phyloP scores from a whole-genome alignment of 2,329 filamentous ascomycete species.

The Aspergillus aculeatus region DNA sequence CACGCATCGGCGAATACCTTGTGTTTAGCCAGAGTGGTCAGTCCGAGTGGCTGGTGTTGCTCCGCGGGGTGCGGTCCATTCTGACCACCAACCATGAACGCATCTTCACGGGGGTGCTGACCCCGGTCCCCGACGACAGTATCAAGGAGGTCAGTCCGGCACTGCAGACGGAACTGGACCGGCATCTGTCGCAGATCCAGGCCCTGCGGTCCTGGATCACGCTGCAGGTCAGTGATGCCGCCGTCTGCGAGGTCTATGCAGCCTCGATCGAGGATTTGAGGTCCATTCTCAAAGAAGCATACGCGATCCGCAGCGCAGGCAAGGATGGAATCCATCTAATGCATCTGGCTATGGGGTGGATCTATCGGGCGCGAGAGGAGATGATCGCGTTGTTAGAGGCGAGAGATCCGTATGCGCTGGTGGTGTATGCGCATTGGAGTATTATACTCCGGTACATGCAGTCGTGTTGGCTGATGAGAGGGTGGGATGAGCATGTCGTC shows the following conservation, averaged over 20 bases:
- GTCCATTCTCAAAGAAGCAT: conserved; percentile 19
- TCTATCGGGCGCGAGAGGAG: conserved; percentile 26
- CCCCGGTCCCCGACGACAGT: conserved; percentile 1
- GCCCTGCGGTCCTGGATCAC: conserved; percentile 16
- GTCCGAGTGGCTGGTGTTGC: conserved; percentile 34
- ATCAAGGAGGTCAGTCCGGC: conserved; percentile 7
- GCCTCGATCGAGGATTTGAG: conserved; percentile 15
- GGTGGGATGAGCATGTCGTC: conserved; percentile 35
- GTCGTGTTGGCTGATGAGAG: conserved; percentile 33
- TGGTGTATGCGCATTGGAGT: conserved; percentile 33
- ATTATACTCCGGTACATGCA: conserved; percentile 33
- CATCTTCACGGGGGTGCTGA: conserved; percentile 29
- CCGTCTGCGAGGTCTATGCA: conserved; percentile 6
- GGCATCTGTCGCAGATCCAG: conserved; percentile 17
- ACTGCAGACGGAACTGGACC: conserved; percentile 18
- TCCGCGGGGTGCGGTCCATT: conserved; percentile 32
- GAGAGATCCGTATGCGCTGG: conserved; percentile 27
- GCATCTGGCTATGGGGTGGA: conserved; percentile 30
- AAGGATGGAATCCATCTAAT: conserved; percentile 20
- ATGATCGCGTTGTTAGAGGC: conserved; percentile 27
- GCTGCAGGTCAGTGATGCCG: neutral
- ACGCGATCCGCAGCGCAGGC: conserved; percentile 13
- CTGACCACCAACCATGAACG: conserved; percentile 15
- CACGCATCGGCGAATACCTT: conserved; percentile 31
- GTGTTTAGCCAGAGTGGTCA: conserved; percentile 31